phyloP scores from a whole-genome alignment of 78 protist species.

The Tieghemostelium lacteum region DNA sequence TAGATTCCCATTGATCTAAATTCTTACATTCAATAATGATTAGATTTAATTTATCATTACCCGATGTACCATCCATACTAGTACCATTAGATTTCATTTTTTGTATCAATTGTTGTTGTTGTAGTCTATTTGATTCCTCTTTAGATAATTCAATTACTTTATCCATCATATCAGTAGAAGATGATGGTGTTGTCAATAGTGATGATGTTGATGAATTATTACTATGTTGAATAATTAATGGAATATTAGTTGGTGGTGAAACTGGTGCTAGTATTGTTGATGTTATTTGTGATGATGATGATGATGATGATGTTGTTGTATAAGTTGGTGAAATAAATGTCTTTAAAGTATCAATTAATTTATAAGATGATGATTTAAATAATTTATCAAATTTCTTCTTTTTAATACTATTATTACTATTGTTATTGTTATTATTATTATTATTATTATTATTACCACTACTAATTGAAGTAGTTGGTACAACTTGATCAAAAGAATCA shows the following conservation, averaged over 20 bases:
- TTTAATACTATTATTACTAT: background rate
- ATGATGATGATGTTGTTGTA: background rate
- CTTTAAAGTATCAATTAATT: background rate
- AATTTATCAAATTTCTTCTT: too few relatives aligned
- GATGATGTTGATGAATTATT: slow-evolving; percentile 15
- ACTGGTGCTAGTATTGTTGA: background rate
- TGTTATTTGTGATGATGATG: too few relatives aligned
- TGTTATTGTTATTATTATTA: background rate
- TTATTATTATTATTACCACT: background rate
- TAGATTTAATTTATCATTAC: slow-evolving; percentile 19
- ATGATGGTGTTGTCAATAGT: slow-evolving; percentile 7
- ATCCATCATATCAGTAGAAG: background rate
- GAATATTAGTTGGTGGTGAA: background rate
- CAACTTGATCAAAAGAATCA: too few relatives aligned
- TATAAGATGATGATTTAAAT: too few relatives aligned
- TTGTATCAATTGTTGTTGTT: background rate
- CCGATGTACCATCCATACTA: background rate
- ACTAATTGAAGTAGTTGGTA: background rate
- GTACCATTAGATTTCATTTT: background rate
- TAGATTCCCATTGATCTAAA: background rate
- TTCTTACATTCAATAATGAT: slow-evolving; percentile 22
- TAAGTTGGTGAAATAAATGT: background rate
- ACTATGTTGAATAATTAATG: slow-evolving; percentile 8
- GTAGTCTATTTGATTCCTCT: background rate
- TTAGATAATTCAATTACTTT: background rate